Conservation (phyloP, 495 filamentous ascomycete species). For the Penicillium roqueforti region DNA sequence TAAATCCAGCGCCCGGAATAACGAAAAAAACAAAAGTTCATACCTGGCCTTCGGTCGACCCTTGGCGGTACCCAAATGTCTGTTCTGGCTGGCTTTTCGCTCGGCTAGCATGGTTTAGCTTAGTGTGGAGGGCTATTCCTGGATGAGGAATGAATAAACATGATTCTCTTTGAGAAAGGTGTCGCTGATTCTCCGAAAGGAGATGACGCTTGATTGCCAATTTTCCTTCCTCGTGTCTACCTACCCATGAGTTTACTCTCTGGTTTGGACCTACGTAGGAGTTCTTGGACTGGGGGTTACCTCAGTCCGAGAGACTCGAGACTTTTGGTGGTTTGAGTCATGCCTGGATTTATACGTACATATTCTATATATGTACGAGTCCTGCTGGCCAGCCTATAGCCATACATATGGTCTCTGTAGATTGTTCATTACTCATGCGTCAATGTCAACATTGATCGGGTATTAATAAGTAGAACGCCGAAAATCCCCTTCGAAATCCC, state of each 20-base stretch:
- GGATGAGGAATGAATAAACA: constrained; percentile 55
- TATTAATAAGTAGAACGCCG: constrained; percentile 20
- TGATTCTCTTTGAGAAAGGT: constrained; percentile 65
- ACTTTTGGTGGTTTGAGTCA: constrained; percentile 11
- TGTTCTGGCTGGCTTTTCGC: constrained; percentile 21
- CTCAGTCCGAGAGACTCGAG: constrained; percentile 11
- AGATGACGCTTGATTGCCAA: constrained; percentile 94
- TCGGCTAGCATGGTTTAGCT: constrained; percentile 34
- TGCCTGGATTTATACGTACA: constrained; percentile 1
- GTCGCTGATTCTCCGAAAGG: constrained; percentile 74
- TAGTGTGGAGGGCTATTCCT: constrained; percentile 29
- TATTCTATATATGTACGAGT: background rate
- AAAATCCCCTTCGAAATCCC: constrained; percentile 9
- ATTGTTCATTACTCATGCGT: constrained; percentile 7
- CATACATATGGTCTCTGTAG: constrained; percentile 15
- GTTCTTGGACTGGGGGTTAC: constrained; percentile 4
- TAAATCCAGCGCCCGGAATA: constrained; percentile 29
- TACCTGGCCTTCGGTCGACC: constrained; percentile 34
- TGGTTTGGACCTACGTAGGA: constrained; percentile 23
- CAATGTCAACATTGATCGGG: constrained; percentile 21
- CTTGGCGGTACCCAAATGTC: constrained; percentile 29
- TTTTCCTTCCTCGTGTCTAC: constrained; percentile 40
- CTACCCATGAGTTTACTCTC: constrained; percentile 14
- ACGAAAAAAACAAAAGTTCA: constrained; percentile 32
- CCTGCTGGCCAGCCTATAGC: constrained; percentile 7